Evolutionary conservation across 129 eudicot genomes (phyloP), one percentile per base, ranked within the genome.

Genomic region (Cynara cardunculus): DNA sequence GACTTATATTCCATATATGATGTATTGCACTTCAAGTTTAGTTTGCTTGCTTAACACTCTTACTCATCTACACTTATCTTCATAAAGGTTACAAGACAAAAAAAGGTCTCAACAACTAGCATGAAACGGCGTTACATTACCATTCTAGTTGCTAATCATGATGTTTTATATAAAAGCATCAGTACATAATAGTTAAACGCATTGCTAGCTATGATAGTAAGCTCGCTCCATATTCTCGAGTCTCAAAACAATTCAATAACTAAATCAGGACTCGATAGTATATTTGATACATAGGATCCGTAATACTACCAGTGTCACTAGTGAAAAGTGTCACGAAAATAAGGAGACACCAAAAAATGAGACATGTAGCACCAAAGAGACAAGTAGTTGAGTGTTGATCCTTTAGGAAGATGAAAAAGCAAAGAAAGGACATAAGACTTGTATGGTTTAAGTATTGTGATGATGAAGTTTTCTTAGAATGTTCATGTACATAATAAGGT

Each of bases 401-500:
- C 26, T 24, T 71, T 71, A 8, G 71, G 30, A 69, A 49, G 26
- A 76, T 49, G 68, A 82, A 75, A 82, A 69, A 56, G 81, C 65
- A 68, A 75, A 69, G 49, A 76, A 34, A 69, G 25, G 25, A 76
- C 72, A 70, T 46, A 69, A 75, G 72, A 82, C 85, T 24, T 82
- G 85, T 82, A 76, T 76, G 77, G 71, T 82, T 82, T 37, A 82
- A 75, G 85, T 82, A 82, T 82, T 69, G 77, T 69, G 77, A 75
- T 75, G 65, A 80, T 71, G 72, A 80, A 37, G 62, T 71, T 80
- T 72, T 71, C 83, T 80, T 80, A 59, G 72, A 71, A 71, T 72
- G 64, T 80, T 71, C 78, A 71, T 80, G 59, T 66, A 66, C 82
- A 68, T 78, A 46, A 35, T 68, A 78, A 44, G 75, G 82, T 68